Evolutionary conservation across 495 filamentous ascomycete species (phyloP), one percentile per base, ranked within the genome.

Genomic region (Podospora bellae-mahoneyi): DNA sequence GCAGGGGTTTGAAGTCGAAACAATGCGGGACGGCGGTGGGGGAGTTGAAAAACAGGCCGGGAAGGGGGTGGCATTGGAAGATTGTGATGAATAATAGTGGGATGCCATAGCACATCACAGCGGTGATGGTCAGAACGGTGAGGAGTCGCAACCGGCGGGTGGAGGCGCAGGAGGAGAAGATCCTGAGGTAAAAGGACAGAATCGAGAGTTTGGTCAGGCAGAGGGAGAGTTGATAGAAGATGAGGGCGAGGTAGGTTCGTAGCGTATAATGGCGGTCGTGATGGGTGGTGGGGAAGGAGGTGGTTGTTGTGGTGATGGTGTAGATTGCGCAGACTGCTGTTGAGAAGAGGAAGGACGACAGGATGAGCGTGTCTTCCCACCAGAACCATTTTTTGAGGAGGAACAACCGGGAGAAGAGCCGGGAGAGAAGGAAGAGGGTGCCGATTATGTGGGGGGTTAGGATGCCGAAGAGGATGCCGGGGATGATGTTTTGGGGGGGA

Each of bases 201-300:
- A 79, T 76, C 66, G 76, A 78, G 64, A 80, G 73, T 70, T 81
- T 81, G 16, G 76, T 81, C 7, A 80, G 67, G 69, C 74, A 73
- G 19, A 81, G 71, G 55, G 71, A 73, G 9, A 78, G 72, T 67
- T 81, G 79, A 67, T 81, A 79, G 60, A 73, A 69, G 58, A 75
- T 70, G 18, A 73, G 68, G n/a, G 71, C 64, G 4, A 69, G 64
- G 68, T 77, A 76, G 26, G 71, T 70, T 62, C 72, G 72, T 53
- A 74, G 27, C 60, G 59, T 58, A 10, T 19, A 58, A 10, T 19
- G 4, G n/a, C 0, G 9, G 55, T 58, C 55, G 18, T 20, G 55
- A n/a, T 20, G 55, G n/a, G 15, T 7, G 9, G 55, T 4, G 55
- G 55, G n/a, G 55, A 7, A 15, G 55, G n/a, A 15, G n/a, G 55